Conservation (phyloP, 805 yeast species). For the Hanseniaspora occidentalis region DNA sequence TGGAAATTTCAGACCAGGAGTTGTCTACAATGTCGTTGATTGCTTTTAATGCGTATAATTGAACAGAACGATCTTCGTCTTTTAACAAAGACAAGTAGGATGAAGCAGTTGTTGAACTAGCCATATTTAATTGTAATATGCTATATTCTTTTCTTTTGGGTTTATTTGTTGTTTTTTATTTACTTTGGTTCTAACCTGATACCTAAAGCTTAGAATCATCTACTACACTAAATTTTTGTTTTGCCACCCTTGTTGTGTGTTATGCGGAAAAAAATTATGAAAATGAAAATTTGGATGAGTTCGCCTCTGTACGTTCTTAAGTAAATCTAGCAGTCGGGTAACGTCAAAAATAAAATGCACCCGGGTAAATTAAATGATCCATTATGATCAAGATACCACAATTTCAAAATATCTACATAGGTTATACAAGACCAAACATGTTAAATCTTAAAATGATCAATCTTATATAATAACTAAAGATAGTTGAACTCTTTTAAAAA, state of each 20-base stretch:
- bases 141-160: neutral
- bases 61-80: slow-evolving; percentile 68
- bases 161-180: neutral
- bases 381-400: too few relatives aligned
- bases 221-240: neutral
- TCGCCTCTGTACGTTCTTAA: too few relatives aligned
- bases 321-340: too few relatives aligned
- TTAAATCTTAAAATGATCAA: too few relatives aligned
- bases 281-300: neutral
- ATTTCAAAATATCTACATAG: too few relatives aligned
- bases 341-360: too few relatives aligned
- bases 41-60: slow-evolving; percentile 73
- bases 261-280: too few relatives aligned
- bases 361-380: too few relatives aligned
- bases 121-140: neutral
- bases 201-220: neutral
- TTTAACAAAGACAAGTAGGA: slow-evolving; percentile 81
- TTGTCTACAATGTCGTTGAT: slow-evolving; percentile 77
- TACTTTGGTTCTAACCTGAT: neutral
- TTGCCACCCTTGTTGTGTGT: slow-evolving; percentile 7
- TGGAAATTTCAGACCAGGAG: slow-evolving; percentile 95
- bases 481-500: too few relatives aligned
- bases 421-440: too few relatives aligned
- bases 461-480: too few relatives aligned
- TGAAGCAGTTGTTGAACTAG: slow-evolving; percentile 68